Percentiles rank a stretch among this genome's conserved stretches.
phyloP scores from a whole-genome alignment of 78 protist species.

The slime mould (Dictyostelium discoideum) region DNA sequence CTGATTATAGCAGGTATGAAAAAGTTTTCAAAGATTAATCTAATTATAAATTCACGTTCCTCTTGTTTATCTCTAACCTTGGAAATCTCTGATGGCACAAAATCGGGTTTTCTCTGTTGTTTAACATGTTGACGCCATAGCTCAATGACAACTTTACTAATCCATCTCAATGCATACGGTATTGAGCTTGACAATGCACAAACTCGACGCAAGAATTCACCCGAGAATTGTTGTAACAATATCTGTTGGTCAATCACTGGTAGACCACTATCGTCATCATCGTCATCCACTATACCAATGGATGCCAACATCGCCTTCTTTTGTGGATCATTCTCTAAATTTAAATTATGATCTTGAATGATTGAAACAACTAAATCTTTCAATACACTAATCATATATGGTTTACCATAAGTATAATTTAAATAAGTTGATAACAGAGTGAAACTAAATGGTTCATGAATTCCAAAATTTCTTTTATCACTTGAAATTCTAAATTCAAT shows the following conservation, averaged over 20 bases:
- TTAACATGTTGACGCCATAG: constrained; percentile 14
- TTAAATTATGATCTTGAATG: constrained; percentile 69
- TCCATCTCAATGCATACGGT: constrained; percentile 60
- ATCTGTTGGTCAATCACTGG: constrained; percentile 34
- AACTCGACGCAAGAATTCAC: constrained; percentile 47
- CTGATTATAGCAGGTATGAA: constrained; percentile 57
- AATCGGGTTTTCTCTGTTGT: constrained; percentile 13
- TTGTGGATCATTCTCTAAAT: constrained; percentile 64
- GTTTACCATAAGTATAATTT: constrained; percentile 69
- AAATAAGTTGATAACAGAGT: constrained; percentile 54
- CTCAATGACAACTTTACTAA: not conserved
- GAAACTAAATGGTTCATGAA: constrained; percentile 62
- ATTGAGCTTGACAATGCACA: constrained; percentile 36
- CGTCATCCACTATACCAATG: constrained; percentile 35
- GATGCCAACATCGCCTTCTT: constrained; percentile 69
- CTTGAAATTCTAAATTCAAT: constrained; percentile 2
- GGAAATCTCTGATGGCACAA: constrained; percentile 19
- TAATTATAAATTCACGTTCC: constrained; percentile 38
- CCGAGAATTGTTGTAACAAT: constrained; percentile 62
- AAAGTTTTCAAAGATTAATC: constrained; percentile 45
- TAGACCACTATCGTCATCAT: not conserved
- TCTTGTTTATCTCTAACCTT: not conserved
- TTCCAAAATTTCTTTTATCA: constrained; percentile 45
- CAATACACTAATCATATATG: constrained; percentile 43
- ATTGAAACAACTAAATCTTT: constrained; percentile 61